Evolutionary conservation across 805 yeast genomes (phyloP).

Genomic region (Yueomyces sinensis): DNA sequence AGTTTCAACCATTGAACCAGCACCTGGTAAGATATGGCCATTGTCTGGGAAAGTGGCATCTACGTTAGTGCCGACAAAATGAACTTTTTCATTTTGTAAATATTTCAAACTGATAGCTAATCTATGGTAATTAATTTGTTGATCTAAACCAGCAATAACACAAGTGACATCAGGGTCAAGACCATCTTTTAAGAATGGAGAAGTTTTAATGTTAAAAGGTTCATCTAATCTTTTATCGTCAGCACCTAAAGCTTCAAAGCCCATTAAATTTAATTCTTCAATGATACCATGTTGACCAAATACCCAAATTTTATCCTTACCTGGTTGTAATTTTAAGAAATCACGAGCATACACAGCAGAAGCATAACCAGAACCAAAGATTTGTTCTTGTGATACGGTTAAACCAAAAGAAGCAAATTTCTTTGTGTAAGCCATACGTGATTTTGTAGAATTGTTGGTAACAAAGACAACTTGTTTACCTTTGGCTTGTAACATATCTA

Average conservation of each 20-base stretch:
- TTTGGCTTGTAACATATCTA: slow-evolving; percentile 37
- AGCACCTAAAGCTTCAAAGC: slow-evolving; percentile 74
- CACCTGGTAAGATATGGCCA: slow-evolving; percentile 83
- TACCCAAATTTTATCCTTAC: slow-evolving; percentile 68
- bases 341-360: slow-evolving; percentile 74
- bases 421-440: slow-evolving; percentile 59
- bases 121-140: slow-evolving; percentile 66
- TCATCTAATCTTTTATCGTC: slow-evolving; percentile 48
- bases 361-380: slow-evolving; percentile 88
- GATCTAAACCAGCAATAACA: slow-evolving; percentile 80
- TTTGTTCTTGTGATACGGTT: slow-evolving; percentile 41
- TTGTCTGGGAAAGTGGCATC: slow-evolving; percentile 91
- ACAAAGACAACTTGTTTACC: slow-evolving; percentile 76
- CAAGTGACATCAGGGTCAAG: slow-evolving; percentile 70
- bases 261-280: slow-evolving; percentile 62
- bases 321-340: slow-evolving; percentile 59
- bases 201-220: slow-evolving; percentile 42
- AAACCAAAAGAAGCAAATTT: slow-evolving; percentile 55
- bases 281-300: slow-evolving; percentile 82
- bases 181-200: slow-evolving; percentile 32
- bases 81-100: slow-evolving; percentile 40
- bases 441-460: slow-evolving; percentile 90
- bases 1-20: slow-evolving; percentile 80
- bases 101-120: slow-evolving; percentile 75
- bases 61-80: slow-evolving; percentile 84